Evolutionary conservation across 2,329 filamentous ascomycete genomes (phyloP).

Genomic region (Xylariaceae sp.): DNA sequence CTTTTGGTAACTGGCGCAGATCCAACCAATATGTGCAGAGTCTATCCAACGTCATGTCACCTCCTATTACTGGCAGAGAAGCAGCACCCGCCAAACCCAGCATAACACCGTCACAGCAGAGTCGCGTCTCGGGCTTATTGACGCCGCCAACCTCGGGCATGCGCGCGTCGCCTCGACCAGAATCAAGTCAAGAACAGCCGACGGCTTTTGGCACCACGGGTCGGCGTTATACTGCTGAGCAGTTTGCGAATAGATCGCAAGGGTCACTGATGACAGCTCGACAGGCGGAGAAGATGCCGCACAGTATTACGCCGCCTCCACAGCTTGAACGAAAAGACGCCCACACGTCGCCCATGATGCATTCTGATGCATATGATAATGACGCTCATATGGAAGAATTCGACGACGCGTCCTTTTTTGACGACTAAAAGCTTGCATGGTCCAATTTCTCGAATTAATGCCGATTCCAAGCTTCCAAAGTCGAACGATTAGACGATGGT

Average conservation of each 20-base stretch:
- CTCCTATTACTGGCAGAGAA: conserved; percentile 38
- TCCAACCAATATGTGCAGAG: conserved; percentile 48
- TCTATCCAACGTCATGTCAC: conserved; percentile 31
- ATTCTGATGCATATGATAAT: conserved; percentile 52
- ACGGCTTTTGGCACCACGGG: conserved; percentile 58
- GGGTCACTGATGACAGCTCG: conserved; percentile 32
- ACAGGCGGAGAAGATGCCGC: conserved; percentile 38
- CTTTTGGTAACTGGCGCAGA: conserved; percentile 93
- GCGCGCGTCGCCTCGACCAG: conserved; percentile 52
- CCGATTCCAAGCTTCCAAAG: no score
- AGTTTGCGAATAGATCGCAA: conserved; percentile 39
- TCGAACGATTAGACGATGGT: no score
- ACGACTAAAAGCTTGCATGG: conserved; percentile 35
- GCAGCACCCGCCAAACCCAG: conserved; percentile 58
- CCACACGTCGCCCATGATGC: conserved; percentile 59
- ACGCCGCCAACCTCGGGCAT: conserved; percentile 79
- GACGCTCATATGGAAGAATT: conserved; percentile 56
- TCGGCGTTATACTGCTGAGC: conserved; percentile 50
- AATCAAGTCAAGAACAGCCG: conserved; percentile 44
- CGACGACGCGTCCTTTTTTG: conserved; percentile 56
- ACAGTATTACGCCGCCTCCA: conserved; percentile 40
- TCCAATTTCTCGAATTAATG: no score
- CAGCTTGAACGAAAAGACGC: conserved; percentile 39
- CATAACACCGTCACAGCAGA: conserved; percentile 44
- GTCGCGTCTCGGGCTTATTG: conserved; percentile 72